Conservation (phyloP, 352 stramenopile species). For the Phytophthora meadii region DNA sequence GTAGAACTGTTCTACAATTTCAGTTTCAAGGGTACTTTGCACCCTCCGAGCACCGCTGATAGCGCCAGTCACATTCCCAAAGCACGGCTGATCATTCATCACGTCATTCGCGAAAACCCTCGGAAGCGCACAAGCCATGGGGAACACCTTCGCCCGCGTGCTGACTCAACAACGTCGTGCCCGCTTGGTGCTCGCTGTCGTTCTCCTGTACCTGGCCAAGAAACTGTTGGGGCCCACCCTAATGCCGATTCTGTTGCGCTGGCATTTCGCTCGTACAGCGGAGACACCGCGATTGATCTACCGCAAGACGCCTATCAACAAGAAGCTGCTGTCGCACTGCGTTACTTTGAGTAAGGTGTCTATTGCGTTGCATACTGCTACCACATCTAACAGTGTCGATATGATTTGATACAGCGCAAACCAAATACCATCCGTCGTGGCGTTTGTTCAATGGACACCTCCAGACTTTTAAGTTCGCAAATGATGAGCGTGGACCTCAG, state of each 20-base stretch:
- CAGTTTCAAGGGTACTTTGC: no score
- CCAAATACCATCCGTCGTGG: constrained; percentile 62
- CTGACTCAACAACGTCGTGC: constrained; percentile 11
- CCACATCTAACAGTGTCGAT: not conserved
- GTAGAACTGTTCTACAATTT: no score
- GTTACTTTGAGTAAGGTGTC: constrained; percentile 48
- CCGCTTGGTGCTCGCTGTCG: constrained; percentile 5
- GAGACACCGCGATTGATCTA: constrained; percentile 53
- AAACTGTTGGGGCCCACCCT: constrained; percentile 28
- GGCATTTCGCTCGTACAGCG: constrained; percentile 37
- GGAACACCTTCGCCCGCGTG: constrained; percentile 15
- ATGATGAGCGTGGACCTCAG: constrained; percentile 25
- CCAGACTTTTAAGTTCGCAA: constrained; percentile 58
- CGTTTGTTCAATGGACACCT: constrained; percentile 63
- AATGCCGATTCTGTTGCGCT: constrained; percentile 26
- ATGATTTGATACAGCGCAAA: constrained; percentile 34
- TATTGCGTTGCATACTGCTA: not conserved
- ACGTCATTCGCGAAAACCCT: constrained; percentile 25
- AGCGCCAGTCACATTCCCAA: constrained; percentile 11
- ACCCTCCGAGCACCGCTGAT: constrained; percentile 11
- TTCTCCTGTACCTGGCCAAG: constrained; percentile 28
- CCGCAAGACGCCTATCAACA: constrained; percentile 44
- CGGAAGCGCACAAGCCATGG: constrained; percentile 21
- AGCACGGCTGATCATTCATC: not conserved
- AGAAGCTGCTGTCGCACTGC: constrained; percentile 47